Base-by-base conservation (phyloP, 139 green algal genomes). In the Desmodesmus armatus region DNA sequence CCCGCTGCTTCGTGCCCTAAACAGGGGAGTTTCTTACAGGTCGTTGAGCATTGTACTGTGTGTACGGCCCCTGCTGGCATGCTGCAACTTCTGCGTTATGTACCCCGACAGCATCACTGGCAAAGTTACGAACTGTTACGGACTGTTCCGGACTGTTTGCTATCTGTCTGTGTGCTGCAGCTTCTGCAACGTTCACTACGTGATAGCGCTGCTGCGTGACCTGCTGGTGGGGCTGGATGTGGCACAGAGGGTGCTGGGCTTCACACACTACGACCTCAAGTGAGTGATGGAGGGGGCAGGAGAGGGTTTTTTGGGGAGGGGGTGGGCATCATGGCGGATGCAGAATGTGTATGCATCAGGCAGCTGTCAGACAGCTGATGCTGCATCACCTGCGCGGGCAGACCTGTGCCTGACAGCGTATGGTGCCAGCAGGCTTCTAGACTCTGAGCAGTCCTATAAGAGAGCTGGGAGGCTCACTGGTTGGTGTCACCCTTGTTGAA, bases 261-360 rank as follows among this genome's bases (percentile, higher is more conserved):
- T 84, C 77, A 63, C 44, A 33, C 78, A 84, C 40, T 84, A 84
- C 35, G 78, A 84, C 67, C 63, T 84, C 11, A 84, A 75, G 78
- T 84, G 62, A 84, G 78, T 17, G 13, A 29, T 35, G 9, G n/a
- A n/a, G 27, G 13, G 71, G 39, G 40, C 70, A 60, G 43, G 25
- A 51, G 67, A 21, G 29, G 33, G 4, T n/a, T n/a, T n/a, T 65
- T 19, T 65, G 53, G 53, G n/a, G n/a, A n/a, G 17, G n/a, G n/a
- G 63, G 63, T 21, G 63, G 63, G 63, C 25, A 21, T 33, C 13
- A 13, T 72, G 63, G 13, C 27, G 17, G 27, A 13, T 19, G 63
- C n/a, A n/a, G n/a, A n/a, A n/a, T n/a, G n/a, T n/a, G n/a, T n/a
- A n/a, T 71, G 62, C 7, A 37, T 43, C 23, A 27, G n/a, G 23